Base-by-base conservation (phyloP, 306 rosid genomes). In the Prunus fruticosa region DNA sequence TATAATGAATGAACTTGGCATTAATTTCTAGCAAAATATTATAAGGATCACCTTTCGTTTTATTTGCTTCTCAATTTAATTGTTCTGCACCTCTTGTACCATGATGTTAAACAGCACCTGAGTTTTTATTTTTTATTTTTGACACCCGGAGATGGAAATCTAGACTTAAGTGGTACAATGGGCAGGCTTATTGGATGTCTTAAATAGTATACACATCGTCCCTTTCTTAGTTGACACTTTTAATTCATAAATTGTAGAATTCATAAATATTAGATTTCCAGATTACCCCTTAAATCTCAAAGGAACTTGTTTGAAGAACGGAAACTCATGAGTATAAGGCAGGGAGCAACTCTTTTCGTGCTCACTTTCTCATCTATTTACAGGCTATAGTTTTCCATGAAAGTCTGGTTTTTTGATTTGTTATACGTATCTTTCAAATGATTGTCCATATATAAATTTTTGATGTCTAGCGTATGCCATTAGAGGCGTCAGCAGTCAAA, bases 1-100 rank as follows among this genome's bases (percentile, higher is more conserved):
- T 94, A 89, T 67, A 71, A 75, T 34, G 78, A 23, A 70, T 22
- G 63, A 72, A 67, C 51, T 82, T 63, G 77, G 53, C 16, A 19
- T 75, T 80, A 68, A 69, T 50, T 76, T 60, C 52, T 68, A 46
- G 51, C 41, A 32, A 49, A 38, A 19, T 62, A 23, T 16, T 67
- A 52, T 0, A 1, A 30, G 41, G 28, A 65, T 16, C 14, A 3
- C 5, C 6, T n/a, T 32, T 11, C 7, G 6, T 71, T 71, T n/a
- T 14, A 32, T 5, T 34, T 22, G 27, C 41, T 54, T 77, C 34
- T 15, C 50, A 46, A 25, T 43, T 27, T 63, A 34, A 30, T 56
- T 25, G 27, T 27, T 41, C 58, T 66, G 18, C 60, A 19, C 30
- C 1, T 27, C 47, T 25, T 54, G 45, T 54, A 19, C 8, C 69